Evolutionary conservation across 148 eudicot genomes (phyloP), one percentile per base, ranked within the genome.

Genomic region (Bassia scoparia): DNA sequence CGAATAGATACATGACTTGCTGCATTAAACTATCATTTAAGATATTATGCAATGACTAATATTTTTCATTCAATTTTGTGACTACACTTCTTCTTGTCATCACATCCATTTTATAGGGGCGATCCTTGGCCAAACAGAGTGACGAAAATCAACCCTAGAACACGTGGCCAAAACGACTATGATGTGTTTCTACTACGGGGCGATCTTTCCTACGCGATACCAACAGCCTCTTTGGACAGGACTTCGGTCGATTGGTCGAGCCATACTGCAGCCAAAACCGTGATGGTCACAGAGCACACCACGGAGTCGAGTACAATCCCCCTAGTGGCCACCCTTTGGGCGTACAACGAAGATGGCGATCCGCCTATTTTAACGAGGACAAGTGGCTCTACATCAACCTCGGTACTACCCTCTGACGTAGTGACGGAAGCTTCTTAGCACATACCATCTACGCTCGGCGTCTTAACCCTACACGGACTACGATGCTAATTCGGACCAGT

Each of bases 261-360:
- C 97, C 86, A 11, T 85, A 86, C 15, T 90, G 94, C 0, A 87
- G 91, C 74, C 61, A 63, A 2, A 69, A 49, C 94, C 97, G 0
- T 89, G 97, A 91, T 91, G 97, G 90, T 86, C 17, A 87, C 90
- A 0, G 37, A 87, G 97, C 30, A 89, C n/a, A 89, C 86, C 97
- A 89, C 53, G 97, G 89, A 74, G 14, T 87, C 16, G 94, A 91
- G 62, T 70, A 46, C 30, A 79, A n/a, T 84, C 82, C 89, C 91
- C 0, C 72, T 87, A 10, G 71, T 86, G 24, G 73, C 78, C 0
- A 46, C 87, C 9, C 89, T 91, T 85, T 84, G 75, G 52, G 87
- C 97, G 33, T 91, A 86, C 77, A 89, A 91, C 29, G 69, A 0
- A 79, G 97, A 58, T 91, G 94, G 94, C 60, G 46, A 18, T n/a